Percentiles rank a stretch among this genome's conserved stretches.
Conservation (phyloP, 106 monocot genomes). For the Dendrobium nobile region DNA sequence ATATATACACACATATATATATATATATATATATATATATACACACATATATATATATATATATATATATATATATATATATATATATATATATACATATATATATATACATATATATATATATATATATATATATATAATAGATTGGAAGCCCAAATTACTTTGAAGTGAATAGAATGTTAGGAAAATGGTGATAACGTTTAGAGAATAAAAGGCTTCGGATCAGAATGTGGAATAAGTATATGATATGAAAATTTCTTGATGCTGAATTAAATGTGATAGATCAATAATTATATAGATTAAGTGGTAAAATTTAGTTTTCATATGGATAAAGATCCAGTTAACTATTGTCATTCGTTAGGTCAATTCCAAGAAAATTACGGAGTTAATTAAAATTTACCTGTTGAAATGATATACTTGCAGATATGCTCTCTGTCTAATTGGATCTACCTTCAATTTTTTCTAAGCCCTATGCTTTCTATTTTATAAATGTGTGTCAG, state of each 20-base stretch:
- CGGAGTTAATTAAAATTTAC: not conserved
- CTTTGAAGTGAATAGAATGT: not conserved
- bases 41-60: no score
- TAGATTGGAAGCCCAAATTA: not conserved
- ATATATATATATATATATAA: not conserved
- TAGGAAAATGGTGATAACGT: not conserved
- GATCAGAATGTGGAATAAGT: not conserved
- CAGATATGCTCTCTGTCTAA: not conserved
- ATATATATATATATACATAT: no score
- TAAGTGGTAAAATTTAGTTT: not conserved
- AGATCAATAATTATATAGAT: not conserved
- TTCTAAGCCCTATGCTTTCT: constrained; percentile 1
- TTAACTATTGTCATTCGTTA: not conserved
- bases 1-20: no score
- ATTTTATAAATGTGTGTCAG: constrained; percentile 20
- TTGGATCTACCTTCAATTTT: not conserved
- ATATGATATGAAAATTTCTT: not conserved
- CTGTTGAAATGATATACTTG: not conserved
- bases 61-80: no score
- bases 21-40: no score
- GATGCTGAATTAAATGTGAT: not conserved
- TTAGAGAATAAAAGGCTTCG: not conserved
- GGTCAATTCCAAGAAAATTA: not conserved
- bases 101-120: no score
- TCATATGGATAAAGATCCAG: not conserved